phyloP scores from a whole-genome alignment of 116 monocot species.

The Cymodocea nodosa region DNA sequence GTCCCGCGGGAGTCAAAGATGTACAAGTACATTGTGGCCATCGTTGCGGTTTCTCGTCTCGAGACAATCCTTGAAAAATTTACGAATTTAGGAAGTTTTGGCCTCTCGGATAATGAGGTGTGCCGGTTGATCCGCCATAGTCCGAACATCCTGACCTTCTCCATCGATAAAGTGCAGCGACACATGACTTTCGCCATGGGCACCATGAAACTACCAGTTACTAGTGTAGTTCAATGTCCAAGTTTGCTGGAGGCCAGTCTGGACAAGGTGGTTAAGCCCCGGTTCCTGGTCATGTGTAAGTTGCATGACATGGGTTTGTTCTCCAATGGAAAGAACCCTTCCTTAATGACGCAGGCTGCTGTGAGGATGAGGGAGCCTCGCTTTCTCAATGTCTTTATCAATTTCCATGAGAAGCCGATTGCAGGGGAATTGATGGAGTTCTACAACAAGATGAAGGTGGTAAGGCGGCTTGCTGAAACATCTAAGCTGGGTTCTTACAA shows the following conservation, averaged over 20 bases:
- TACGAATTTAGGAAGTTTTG: slow-evolving; percentile 22
- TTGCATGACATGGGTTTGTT: slow-evolving; percentile 19
- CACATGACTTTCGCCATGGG: slow-evolving; percentile 32
- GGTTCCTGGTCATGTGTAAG: slow-evolving; percentile 16
- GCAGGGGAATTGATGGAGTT: slow-evolving; percentile 14
- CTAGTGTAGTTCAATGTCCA: background rate
- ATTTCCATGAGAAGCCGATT: slow-evolving; percentile 12
- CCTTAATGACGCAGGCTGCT: background rate
- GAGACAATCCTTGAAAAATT: slow-evolving; percentile 20
- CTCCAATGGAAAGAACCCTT: background rate
- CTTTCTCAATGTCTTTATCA: slow-evolving; percentile 19
- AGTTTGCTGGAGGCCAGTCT: slow-evolving; percentile 2
- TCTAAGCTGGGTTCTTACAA: slow-evolving; percentile 8
- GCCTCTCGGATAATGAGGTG: slow-evolving; percentile 16
- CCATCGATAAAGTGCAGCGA: slow-evolving; percentile 28
- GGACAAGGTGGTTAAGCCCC: slow-evolving; percentile 22
- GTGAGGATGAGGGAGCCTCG: slow-evolving; percentile 25
- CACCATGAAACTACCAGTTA: slow-evolving; percentile 16
- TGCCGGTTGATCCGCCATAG: slow-evolving; percentile 20
- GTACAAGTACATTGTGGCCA: slow-evolving; percentile 21
- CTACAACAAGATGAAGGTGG: slow-evolving; percentile 14
- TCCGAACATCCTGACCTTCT: slow-evolving; percentile 26
- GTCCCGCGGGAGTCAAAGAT: slow-evolving; percentile 2
- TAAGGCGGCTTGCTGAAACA: slow-evolving; percentile 23
- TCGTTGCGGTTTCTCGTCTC: slow-evolving; percentile 21